Base-by-base conservation (phyloP, 164 flowering plant species). In the Vitis amurensis region DNA sequence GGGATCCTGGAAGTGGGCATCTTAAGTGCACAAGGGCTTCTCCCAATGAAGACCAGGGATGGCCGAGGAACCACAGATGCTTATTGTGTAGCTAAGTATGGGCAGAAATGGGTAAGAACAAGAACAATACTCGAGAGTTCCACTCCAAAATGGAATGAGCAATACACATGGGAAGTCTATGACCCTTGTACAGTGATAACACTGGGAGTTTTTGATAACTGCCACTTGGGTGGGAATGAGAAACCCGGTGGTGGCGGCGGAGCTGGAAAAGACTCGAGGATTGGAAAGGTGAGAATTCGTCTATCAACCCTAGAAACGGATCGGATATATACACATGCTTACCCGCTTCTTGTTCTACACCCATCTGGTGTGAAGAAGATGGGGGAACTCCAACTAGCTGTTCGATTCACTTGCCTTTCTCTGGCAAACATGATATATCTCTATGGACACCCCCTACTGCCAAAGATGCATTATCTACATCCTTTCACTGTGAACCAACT, bases 81-180 rank as follows among this genome's bases (percentile, higher is more conserved):
- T 12, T 91, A 89, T 66, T 91, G 97, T 61, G 94, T 91, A 1
- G 97, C 94, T 8, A 91, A 86, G 73, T 91, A 84, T 58, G 97
- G 97, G 8, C 91, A 77, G 70, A 92, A 92, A 70, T 92, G 97
- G 97, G 91, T 90, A 1, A 71, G 94, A 27, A 90, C 94, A 1
- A 81, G 94, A 72, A 89, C 94, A 1, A 79, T 88, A 55, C 64
- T 83, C 11, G 87, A 82, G 19, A 88, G 77, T 71, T 79, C 70
- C 55, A 81, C 71, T 50, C 93, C 93, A 1, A 86, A 81, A 57
- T 86, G 91, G 91, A 86, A 86, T 30, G 91, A 87, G 74, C 90
- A 89, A 55, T 86, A 86, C 72, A 83, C 89, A 2, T 90, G 92
- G 94, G 90, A 87, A 71, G 94, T 89, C 3, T 86, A 86, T 58